Percentiles rank a stretch among this genome's conserved stretches.
Evolutionary conservation across 2,329 filamentous ascomycete species (phyloP).

Genomic region (Colletotrichum shisoi): DNA sequence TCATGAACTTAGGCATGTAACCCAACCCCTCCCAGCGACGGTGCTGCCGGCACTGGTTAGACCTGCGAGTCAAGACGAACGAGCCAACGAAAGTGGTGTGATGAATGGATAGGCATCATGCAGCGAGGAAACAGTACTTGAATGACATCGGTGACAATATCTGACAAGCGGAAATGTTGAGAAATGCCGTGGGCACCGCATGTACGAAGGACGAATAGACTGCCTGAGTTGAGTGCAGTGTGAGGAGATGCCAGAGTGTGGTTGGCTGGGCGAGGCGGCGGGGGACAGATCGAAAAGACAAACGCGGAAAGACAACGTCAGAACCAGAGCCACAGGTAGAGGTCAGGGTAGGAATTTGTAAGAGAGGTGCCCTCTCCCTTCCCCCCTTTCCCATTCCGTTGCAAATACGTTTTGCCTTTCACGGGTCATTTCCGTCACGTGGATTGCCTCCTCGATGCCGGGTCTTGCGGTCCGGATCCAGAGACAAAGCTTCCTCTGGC

Average conservation of each 20-base stretch:
- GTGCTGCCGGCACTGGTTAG: conserved; percentile 14
- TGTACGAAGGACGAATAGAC: neutral
- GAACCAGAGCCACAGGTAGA: neutral
- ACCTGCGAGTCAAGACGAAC: conserved; percentile 19
- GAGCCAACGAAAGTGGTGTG: conserved; percentile 22
- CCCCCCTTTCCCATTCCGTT: neutral
- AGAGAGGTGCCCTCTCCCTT: neutral
- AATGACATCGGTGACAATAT: neutral
- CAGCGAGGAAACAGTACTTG: conserved; percentile 32
- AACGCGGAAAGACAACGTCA: too few relatives aligned
- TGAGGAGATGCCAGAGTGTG: neutral
- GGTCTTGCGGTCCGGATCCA: conserved; percentile 24
- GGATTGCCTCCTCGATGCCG: conserved; percentile 14
- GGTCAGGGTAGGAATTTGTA: neutral
- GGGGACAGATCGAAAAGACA: neutral
- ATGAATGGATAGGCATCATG: conserved; percentile 3
- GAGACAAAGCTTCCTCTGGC: conserved; percentile 22
- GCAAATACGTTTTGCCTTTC: neutral
- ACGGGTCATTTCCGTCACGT: conserved; percentile 22
- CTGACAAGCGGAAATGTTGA: conserved; percentile 13
- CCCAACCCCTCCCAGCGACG: neutral
- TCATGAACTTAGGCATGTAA: neutral
- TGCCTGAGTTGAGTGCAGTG: neutral
- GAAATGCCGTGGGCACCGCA: neutral
- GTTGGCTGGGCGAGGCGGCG: neutral